These are phyloP conservation scores for Penicillium turbatum DNA, from an alignment of 495 filamentous ascomycete species.

Conservation along the genomic window DNA sequence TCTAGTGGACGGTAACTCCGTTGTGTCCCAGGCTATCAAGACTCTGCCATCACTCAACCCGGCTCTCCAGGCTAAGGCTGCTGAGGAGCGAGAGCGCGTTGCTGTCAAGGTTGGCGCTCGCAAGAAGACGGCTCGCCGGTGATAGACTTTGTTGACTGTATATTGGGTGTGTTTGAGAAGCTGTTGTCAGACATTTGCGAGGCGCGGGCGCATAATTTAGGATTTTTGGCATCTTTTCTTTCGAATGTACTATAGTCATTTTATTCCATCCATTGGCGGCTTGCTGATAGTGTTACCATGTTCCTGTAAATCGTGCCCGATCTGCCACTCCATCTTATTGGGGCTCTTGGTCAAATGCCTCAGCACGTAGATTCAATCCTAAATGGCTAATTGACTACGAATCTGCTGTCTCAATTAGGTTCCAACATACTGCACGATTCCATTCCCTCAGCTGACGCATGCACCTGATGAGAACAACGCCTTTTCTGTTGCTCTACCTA, in stretches of 20 bases:
- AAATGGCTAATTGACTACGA: no score
- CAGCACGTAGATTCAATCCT: no score
- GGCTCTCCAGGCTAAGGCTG: conserved; percentile 27
- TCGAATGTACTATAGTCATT: conserved; percentile 41
- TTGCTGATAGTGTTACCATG: conserved; percentile 18
- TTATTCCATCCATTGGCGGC: conserved; percentile 28
- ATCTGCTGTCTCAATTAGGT: no score
- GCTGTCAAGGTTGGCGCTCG: conserved; percentile 32
- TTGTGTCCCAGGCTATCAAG: conserved; percentile 33
- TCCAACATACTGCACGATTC: no score
- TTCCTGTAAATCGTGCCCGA: neutral
- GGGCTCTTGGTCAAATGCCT: no score
- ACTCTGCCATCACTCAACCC: conserved; percentile 36
- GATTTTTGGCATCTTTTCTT: conserved; percentile 31
- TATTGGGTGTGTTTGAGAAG: conserved; percentile 27
- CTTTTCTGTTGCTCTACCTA: no score
- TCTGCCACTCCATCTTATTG: neutral
- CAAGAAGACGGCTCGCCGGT: conserved; percentile 28
- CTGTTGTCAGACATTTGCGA: conserved; percentile 32
- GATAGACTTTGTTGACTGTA: conserved; percentile 19
- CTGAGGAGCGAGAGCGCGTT: conserved; percentile 39
- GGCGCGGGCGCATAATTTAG: conserved; percentile 37
- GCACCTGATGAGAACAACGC: no score
- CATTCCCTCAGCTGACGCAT: no score
- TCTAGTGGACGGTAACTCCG: conserved; percentile 38